Percentiles rank a stretch among this genome's conserved stretches.
Conservation (phyloP, 2,329 filamentous ascomycete genomes). For the Arachnomyces sp. region DNA sequence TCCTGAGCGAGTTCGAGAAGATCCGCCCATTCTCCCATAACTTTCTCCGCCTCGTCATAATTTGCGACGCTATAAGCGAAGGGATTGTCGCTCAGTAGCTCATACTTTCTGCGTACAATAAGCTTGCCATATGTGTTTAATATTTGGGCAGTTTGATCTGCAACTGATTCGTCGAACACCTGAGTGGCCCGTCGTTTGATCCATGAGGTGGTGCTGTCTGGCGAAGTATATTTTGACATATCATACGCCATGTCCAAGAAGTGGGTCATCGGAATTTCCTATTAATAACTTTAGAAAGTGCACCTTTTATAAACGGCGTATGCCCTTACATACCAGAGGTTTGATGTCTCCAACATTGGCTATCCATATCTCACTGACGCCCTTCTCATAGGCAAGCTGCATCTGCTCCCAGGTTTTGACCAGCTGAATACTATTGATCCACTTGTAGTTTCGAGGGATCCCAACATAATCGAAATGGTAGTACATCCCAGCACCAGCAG, state of each 20-base stretch:
- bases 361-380: conserved; percentile 57
- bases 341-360: conserved; percentile 63
- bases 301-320: too few relatives aligned
- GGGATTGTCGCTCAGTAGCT: conserved; percentile 54
- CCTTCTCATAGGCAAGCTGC: conserved; percentile 52
- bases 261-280: conserved; percentile 58
- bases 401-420: conserved; percentile 61
- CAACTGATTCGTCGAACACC: conserved; percentile 48
- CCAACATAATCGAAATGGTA: conserved; percentile 59
- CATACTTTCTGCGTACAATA: conserved; percentile 53
- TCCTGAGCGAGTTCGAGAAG: conserved; percentile 49
- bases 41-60: conserved; percentile 56
- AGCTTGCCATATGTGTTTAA: conserved; percentile 51
- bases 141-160: conserved; percentile 44
- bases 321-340: conserved; percentile 43
- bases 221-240: conserved; percentile 47
- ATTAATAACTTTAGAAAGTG: too few relatives aligned
- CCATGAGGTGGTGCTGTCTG: conserved; percentile 49
- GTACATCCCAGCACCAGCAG: conserved; percentile 56
- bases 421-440: conserved; percentile 60
- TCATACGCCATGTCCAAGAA: conserved; percentile 64
- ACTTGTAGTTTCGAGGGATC: conserved; percentile 52
- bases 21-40: conserved; percentile 49
- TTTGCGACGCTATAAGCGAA: conserved; percentile 54
- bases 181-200: conserved; percentile 50